These are phyloP conservation scores for Colletotrichum costaricense DNA, from an alignment of 2,329 filamentous ascomycete species.

Conservation along the genomic window DNA sequence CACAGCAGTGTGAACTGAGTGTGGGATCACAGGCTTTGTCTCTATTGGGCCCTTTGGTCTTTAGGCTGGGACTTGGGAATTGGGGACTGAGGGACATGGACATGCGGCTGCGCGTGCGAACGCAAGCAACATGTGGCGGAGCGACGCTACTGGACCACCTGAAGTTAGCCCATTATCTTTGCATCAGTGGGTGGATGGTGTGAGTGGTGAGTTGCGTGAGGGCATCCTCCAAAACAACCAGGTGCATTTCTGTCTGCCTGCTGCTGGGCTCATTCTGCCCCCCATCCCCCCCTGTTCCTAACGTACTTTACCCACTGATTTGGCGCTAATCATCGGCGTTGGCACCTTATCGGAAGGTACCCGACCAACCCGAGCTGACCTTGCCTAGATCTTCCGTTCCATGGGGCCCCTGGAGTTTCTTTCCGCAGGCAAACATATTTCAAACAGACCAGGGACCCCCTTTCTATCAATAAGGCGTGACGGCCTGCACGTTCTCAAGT, in stretches of 20 bases:
- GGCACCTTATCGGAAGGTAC: conserved; percentile 21
- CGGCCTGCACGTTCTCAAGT: neutral
- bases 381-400: conserved; percentile 21
- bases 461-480: conserved; percentile 14
- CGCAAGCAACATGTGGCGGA: conserved; percentile 27
- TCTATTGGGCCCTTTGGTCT: neutral
- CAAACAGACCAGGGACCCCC: conserved; percentile 16
- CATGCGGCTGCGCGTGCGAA: conserved; percentile 1
- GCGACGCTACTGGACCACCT: conserved; percentile 25
- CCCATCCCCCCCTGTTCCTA: neutral
- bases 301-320: conserved; percentile 1
- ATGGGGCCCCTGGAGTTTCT: no score
- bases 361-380: conserved; percentile 8
- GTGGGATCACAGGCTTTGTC: neutral
- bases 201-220: no score
- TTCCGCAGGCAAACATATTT: neutral
- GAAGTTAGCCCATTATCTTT: neutral
- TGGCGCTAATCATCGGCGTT: neutral
- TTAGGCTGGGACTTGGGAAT: neutral
- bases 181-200: no score
- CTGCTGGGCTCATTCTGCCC: neutral
- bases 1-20: conserved; percentile 1
- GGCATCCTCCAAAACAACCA: neutral
- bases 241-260: conserved; percentile 30
- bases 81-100: neutral